Evolutionary conservation across 352 stramenopile genomes (phyloP).

Genomic region (Aphanomyces stellatus): DNA sequence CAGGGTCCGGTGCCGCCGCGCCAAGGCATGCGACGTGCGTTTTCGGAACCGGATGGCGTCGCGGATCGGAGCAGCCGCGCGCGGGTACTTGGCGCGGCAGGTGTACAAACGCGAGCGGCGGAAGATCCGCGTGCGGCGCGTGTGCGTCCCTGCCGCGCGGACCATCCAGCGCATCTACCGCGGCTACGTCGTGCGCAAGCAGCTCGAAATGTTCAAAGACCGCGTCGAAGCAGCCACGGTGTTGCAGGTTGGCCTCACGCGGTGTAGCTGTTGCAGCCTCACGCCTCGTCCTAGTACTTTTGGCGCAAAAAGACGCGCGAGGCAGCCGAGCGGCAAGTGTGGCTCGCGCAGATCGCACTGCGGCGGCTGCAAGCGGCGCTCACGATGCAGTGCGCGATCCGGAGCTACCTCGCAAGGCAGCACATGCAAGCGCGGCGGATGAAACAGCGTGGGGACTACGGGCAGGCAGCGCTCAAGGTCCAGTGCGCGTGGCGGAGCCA

Average conservation of each 20-base stretch:
- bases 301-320: constrained; percentile 3
- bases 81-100: constrained; percentile 48
- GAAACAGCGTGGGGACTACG: constrained; percentile 33
- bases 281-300: not conserved
- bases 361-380: constrained; percentile 8
- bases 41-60: constrained; percentile 48
- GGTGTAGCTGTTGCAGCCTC: not conserved
- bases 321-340: not conserved
- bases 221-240: constrained; percentile 58
- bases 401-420: constrained; percentile 43
- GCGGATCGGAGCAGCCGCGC: constrained; percentile 46
- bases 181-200: constrained; percentile 43
- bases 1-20: constrained; percentile 39
- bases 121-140: constrained; percentile 30
- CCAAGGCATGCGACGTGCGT: constrained; percentile 20
- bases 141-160: constrained; percentile 38
- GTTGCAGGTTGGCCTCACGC: constrained; percentile 29
- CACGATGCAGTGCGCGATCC: constrained; percentile 49
- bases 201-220: constrained; percentile 44
- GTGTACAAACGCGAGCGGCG: constrained; percentile 44
- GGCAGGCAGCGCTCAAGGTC: constrained; percentile 48
- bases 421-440: constrained; percentile 34
- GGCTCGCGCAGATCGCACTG: not conserved
- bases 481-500: constrained; percentile 65
- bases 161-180: constrained; percentile 66